phyloP scores from a whole-genome alignment of 2,329 filamentous ascomycete species.

The Cyclaneusma minus region DNA sequence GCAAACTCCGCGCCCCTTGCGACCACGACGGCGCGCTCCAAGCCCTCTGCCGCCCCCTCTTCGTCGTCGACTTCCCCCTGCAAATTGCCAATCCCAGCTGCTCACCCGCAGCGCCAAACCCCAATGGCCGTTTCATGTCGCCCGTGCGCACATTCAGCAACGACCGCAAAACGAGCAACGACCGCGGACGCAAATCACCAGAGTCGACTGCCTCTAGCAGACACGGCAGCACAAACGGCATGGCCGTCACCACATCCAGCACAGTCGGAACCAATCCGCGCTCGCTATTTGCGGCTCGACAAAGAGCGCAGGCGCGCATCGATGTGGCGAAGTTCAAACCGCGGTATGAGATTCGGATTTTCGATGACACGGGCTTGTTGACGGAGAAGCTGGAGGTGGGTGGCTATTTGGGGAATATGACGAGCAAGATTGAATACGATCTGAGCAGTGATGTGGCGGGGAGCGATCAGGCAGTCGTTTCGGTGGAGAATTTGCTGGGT shows the following conservation, averaged over 20 bases:
- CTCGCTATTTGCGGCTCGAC: conserved; percentile 28
- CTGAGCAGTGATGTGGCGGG: conserved; percentile 39
- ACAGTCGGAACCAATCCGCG: conserved; percentile 8
- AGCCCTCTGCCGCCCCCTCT: conserved; percentile 46
- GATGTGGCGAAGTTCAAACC: conserved; percentile 38
- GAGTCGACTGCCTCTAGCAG: conserved; percentile 1
- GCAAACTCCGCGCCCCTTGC: conserved; percentile 44
- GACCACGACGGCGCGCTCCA: conserved; percentile 59
- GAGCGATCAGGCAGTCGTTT: no score
- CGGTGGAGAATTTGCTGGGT: no score
- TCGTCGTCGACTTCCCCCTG: conserved; percentile 32
- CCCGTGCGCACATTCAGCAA: not conserved
- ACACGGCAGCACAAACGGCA: not conserved
- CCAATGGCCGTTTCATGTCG: conserved; percentile 11
- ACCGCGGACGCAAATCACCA: conserved; percentile 12
- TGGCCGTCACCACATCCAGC: conserved; percentile 1
- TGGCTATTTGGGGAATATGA: conserved; percentile 44
- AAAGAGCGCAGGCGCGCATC: conserved; percentile 50
- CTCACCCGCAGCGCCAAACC: conserved; percentile 4
- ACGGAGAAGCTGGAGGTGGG: conserved; percentile 38
- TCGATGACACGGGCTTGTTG: conserved; percentile 30
- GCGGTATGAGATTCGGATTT: conserved; percentile 42
- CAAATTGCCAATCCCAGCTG: conserved; percentile 23
- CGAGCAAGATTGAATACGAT: conserved; percentile 42
- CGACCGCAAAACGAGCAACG: conserved; percentile 7